Base-by-base conservation (phyloP, 768 basidiomycete genomes). In the Tricholoma flavovirens region DNA sequence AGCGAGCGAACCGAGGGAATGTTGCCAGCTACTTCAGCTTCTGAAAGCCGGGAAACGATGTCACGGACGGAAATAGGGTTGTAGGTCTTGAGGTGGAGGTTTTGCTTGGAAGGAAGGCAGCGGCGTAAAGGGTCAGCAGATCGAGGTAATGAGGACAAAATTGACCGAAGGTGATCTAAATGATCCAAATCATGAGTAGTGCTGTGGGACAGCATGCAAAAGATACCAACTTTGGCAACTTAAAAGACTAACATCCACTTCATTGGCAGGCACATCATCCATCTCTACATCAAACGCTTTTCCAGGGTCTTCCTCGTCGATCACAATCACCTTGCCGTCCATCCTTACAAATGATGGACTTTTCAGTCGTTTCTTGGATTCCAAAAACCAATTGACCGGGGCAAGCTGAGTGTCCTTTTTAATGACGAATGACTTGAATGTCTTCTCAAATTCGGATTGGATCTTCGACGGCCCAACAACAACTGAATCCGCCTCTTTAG, bases 11-110 rank as follows among this genome's bases (percentile, higher is more conserved):
- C 90, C 54, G 80, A 75, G 4, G 76, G 72, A 17, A 83, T 83
- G 58, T 96, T 88, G 19, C 87, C 88, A 46, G 81, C 74, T 2
- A 93, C 73, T 69, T 91, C 88, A 8, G 88, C 89, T 62, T 94
- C 91, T 14, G 79, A 84, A 14, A 96, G 80, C 60, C 80, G 77
- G 2, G 76, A 64, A 60, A 93, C 73, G 19, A 87, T 64, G 21
- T 83, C 70, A 57, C 69, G 71, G 59, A 76, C 75, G 63, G 71
- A 74, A 55, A 70, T 30, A 2, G 69, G 70, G 61, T 67, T 66
- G 56, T 70, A 68, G 0, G 73, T 72, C 64, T 75, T 77, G 58
- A 73, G 67, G 9, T 64, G 69, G 42, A 64, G 55, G 19, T 60
- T 63, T 19, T 51, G 60, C 15, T 55, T 58, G 17, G 56, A 56